Base-by-base conservation (phyloP, 805 yeast genomes). In the Candida khao-thaluensis region DNA sequence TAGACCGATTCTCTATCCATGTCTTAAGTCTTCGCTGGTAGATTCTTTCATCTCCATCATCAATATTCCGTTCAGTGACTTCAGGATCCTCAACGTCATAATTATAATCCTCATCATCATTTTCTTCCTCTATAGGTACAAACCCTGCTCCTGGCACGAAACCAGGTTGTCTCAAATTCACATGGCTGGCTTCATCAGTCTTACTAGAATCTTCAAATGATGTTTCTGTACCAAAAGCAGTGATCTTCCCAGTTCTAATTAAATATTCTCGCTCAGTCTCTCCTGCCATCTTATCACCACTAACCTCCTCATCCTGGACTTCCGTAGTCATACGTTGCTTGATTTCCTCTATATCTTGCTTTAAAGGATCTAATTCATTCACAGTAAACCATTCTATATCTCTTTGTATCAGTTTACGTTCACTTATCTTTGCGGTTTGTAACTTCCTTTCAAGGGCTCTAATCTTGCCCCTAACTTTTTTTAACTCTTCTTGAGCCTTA, bases 191-290 rank as follows among this genome's bases (percentile, higher is more conserved):
- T n/a, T 40, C 33, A 10, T 58, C 62, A 10, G 55, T 64, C 11
- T 56, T 64, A 12, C 56, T 63, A 25, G 28, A 7, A 11, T 56
- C 65, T 27, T 69, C 71, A 49, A 87, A 84, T 2, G 78, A 81
- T 28, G 72, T 69, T 15, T 77, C 63, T 21, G 77, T 76, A 8
- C 96, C 95, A 67, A 93, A 93, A 0, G 98, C 98, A 0, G 99
- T 93, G 40, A 89, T 78, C 57, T 88, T 81, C 20, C 99, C 99
- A 0, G 91, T 90, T 47, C 99, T 72, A 0, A 93, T 77, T 44
- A 93, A 68, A 53, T 62, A 90, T 36, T 90, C 97, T 41, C 77
- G 77, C 53, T 84, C 85, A 0, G 88, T 62, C 53, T 93, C 98
- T n/a, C 76, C 85, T 0, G 84, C 79, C 5, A 75, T 66, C 46